These are phyloP conservation scores for Curvularia verruculosa DNA, from an alignment of 2,329 filamentous ascomycete species.

Conservation along the genomic window DNA sequence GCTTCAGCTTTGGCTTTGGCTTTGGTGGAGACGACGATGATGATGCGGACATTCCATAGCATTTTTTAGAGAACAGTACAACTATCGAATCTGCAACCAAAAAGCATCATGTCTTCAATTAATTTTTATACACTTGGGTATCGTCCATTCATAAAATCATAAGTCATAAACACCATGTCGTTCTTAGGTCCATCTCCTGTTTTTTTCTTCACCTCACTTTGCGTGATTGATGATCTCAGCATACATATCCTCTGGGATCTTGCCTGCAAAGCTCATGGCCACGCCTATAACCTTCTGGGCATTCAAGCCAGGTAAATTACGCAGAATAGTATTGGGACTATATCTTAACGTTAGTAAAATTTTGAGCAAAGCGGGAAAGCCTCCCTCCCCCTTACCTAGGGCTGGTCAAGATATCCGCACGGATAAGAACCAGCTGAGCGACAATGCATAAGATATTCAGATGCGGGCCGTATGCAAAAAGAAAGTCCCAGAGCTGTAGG, in stretches of 20 bases:
- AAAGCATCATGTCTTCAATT: background rate
- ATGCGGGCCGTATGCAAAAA: constrained; percentile 94
- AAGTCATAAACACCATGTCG: constrained; percentile 12
- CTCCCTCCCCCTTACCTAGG: constrained; percentile 68
- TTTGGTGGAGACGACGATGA: constrained; percentile 64
- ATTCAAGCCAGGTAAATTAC: constrained; percentile 83
- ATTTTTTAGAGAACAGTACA: background rate
- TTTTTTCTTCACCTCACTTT: constrained; percentile 56
- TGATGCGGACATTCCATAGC: constrained; percentile 45
- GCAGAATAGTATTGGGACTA: constrained; percentile 90
- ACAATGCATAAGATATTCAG: constrained; percentile 96
- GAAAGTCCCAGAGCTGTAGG: constrained; percentile 90
- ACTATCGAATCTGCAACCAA: background rate
- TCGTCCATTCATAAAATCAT: constrained; percentile 13
- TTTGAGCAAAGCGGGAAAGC: too few relatives aligned
- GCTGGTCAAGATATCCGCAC: constrained; percentile 81
- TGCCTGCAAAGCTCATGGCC: constrained; percentile 83
- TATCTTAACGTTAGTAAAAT: constrained; percentile 23
- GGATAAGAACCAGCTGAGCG: constrained; percentile 87
- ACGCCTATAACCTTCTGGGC: constrained; percentile 83
- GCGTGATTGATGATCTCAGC: constrained; percentile 88
- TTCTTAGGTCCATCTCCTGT: background rate
- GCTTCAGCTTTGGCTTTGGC: constrained; percentile 67
- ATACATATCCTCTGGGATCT: constrained; percentile 90
- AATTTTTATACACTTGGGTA: constrained; percentile 8